Evolutionary conservation across 106 monocot species (phyloP).

Genomic region (Dendrobium catenatum): DNA sequence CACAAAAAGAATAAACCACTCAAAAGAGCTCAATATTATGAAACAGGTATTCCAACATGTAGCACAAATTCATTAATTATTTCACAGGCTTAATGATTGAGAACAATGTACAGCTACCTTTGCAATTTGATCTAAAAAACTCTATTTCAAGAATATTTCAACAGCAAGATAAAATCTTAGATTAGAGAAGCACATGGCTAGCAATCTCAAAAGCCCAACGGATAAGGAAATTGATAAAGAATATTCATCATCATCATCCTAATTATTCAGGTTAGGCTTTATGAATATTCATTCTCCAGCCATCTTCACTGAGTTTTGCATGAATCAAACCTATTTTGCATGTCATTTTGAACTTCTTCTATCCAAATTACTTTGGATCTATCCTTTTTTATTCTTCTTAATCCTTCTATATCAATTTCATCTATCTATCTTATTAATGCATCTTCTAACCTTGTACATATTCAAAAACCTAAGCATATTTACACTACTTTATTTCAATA

Average conservation of each 20-base stretch:
- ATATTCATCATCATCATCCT: background rate
- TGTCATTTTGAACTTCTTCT: background rate
- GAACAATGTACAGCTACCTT: background rate
- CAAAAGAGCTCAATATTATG: background rate
- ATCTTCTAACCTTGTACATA: background rate
- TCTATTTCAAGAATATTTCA: background rate
- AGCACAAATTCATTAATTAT: background rate
- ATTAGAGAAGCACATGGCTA: background rate
- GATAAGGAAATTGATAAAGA: background rate
- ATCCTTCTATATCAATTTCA: background rate
- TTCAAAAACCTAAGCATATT: background rate
- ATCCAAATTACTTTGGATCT: background rate
- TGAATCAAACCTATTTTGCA: background rate
- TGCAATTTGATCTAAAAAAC: background rate
- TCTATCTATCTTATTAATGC: background rate
- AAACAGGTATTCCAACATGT: background rate
- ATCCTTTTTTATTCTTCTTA: background rate
- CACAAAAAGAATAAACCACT: background rate
- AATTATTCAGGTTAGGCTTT: background rate
- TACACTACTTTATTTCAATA: background rate
- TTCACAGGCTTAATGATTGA: background rate
- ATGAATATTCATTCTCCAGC: background rate
- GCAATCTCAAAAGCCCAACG: background rate
- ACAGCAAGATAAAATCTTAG: background rate
- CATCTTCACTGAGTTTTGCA: background rate